Evolutionary conservation across 176 grass and related monocot genomes (phyloP).

Genomic region (Carex pumila): DNA sequence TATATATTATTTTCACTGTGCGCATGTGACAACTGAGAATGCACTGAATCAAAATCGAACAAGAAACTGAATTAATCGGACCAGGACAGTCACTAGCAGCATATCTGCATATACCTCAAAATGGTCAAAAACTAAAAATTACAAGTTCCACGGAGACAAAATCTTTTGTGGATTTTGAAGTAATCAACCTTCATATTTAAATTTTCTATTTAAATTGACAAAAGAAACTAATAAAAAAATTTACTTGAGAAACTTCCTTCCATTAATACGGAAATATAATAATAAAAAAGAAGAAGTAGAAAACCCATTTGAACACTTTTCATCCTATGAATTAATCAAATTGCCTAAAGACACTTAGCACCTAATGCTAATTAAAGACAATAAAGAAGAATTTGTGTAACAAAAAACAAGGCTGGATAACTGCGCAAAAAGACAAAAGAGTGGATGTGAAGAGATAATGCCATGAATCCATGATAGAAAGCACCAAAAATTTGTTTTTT

Average conservation of each 20-base stretch:
- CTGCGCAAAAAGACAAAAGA: neutral
- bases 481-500: slow-evolving; percentile 4
- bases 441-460: slow-evolving; percentile 6
- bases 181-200: neutral
- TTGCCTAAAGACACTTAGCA: neutral
- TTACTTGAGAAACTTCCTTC: neutral
- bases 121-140: too few species aligned
- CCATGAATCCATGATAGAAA: neutral
- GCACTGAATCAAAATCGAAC: too few species aligned
- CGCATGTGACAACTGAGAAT: too few species aligned
- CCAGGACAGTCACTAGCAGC: too few species aligned
- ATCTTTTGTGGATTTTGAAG: neutral
- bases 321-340: neutral
- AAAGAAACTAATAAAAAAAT: neutral
- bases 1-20: too few species aligned
- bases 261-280: neutral
- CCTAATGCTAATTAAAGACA: neutral
- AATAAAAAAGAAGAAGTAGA: neutral
- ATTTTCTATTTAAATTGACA: neutral
- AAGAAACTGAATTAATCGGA: too few species aligned
- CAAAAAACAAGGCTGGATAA: slow-evolving; percentile 16
- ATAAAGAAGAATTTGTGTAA: slow-evolving; percentile 14
- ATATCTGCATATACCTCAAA: too few species aligned
- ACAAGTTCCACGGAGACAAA: too few species aligned
- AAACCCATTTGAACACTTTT: neutral